Percentiles rank a stretch among this genome's conserved stretches.
Conservation (phyloP, 345 rosid species). For the Erodium maritimum region DNA sequence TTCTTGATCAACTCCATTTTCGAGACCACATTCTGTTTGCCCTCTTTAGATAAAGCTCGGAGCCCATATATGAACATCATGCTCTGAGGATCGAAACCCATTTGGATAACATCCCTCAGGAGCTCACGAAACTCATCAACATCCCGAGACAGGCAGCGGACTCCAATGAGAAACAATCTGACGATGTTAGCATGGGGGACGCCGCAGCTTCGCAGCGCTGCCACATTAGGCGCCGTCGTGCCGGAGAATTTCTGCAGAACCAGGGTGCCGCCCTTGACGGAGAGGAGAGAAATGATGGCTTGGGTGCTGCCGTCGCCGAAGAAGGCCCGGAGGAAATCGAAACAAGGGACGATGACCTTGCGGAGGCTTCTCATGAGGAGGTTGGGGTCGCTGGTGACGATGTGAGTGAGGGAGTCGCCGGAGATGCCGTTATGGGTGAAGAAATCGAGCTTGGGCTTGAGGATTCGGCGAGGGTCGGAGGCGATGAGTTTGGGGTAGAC, state of each 20-base stretch:
- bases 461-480: background rate
- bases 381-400: conserved; percentile 11
- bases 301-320: conserved; percentile 5
- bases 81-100: conserved; percentile 15
- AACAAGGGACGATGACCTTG: conserved; percentile 6
- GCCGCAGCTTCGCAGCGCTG: conserved; percentile 3
- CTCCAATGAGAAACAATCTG: conserved; percentile 2
- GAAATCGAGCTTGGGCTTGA: conserved; percentile 16
- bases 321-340: conserved; percentile 9
- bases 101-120: conserved; percentile 1
- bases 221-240: conserved; percentile 6
- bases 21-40: conserved; percentile 5
- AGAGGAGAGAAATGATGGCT: background rate
- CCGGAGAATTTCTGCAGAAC: conserved; percentile 8
- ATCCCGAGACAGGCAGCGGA: conserved; percentile 8
- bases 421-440: conserved; percentile 9
- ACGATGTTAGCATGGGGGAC: conserved; percentile 8
- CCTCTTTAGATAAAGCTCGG: background rate
- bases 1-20: conserved; percentile 5
- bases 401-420: conserved; percentile 3
- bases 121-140: conserved; percentile 5
- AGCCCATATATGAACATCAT: conserved; percentile 12
- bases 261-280: conserved; percentile 5
- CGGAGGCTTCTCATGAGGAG: conserved; percentile 5
- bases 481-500: conserved; percentile 1